Evolutionary conservation across 2,329 filamentous ascomycete species (phyloP).

Genomic region (Dactylellina drechsleri): DNA sequence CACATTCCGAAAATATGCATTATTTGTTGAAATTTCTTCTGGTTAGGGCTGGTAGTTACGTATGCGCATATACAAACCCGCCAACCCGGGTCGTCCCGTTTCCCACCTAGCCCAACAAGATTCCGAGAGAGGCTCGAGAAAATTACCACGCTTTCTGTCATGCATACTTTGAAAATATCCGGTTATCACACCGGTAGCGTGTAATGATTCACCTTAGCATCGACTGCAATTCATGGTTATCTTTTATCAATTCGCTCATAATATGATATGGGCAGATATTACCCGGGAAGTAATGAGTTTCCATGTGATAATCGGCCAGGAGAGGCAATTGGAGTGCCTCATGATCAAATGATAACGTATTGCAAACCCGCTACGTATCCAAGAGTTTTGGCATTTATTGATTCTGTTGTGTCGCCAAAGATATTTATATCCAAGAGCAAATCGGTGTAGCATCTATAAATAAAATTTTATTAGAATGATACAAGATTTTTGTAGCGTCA

Average conservation of each 20-base stretch:
- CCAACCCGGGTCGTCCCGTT: not conserved
- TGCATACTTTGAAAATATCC: not conserved
- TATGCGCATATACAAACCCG: conserved; percentile 1
- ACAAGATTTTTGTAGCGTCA: not conserved
- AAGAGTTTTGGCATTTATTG: conserved; percentile 1
- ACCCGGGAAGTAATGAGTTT: not conserved
- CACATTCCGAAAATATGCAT: not conserved
- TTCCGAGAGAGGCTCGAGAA: not conserved
- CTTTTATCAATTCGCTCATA: conserved; percentile 1
- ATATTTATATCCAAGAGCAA: conserved; percentile 1
- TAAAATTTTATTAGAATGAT: not conserved
- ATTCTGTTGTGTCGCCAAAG: not conserved
- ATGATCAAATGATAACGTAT: conserved; percentile 2
- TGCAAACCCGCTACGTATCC: not conserved
- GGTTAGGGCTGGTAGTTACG: conserved; percentile 5
- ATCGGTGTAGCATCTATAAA: not conserved
- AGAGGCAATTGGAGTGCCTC: conserved; percentile 1
- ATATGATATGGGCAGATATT: conserved; percentile 1
- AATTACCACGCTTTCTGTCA: conserved; percentile 7
- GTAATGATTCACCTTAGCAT: not conserved
- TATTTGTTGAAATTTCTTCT: not conserved
- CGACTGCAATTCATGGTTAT: conserved; percentile 2
- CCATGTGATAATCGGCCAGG: conserved; percentile 2
- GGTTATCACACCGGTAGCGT: not conserved
- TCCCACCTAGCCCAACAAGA: not conserved